Base-by-base conservation (phyloP, 768 basidiomycete species). In the Dioszegia aurantiaca region DNA sequence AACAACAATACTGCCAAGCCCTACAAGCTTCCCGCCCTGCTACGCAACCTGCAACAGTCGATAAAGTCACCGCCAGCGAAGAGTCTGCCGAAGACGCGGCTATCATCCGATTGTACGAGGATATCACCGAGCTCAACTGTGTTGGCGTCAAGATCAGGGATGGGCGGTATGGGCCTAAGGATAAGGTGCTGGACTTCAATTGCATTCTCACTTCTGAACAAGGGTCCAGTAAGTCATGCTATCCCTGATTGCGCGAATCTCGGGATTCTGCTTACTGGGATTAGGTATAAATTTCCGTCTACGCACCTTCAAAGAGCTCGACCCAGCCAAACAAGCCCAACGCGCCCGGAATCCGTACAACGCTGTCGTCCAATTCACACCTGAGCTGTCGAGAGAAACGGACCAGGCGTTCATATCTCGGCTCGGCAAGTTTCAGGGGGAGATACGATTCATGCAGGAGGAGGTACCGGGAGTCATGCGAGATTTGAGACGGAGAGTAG, bases 81-180 rank as follows among this genome's bases (percentile, higher is more conserved):
- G 75, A 73, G 45, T 46, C 65, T 14, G 83, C 83, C 4, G 85
- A 85, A 70, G 81, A 83, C 63, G 77, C 79, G 2, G 79, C 81
- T 67, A 81, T 86, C 41, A 81, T 90, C 65, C 80, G 80, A 49
- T 83, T 93, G 60, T 94, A 94, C 72, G 89, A 92, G 74, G 89
- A 92, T 67, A 76, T 90, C 62, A 90, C 89, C 1, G 89, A 90
- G 65, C 78, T 93, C 23, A 80, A 89, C 37, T 81, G 93, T 23
- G 80, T 83, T 2, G 82, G 80, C 51, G 81, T 89, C 72, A 86
- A 84, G 67, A 74, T 80, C 52, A 80, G 80, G 56, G 70, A 64
- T 36, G 75, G 74, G 26, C 74, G 77, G 51, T 77, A 79, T 52
- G 73, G 81, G 31, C 51, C 51, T 11, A 45, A 43, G 41, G 54